Base-by-base conservation (phyloP, 2,329 filamentous ascomycete species). In the Cordyceps farinosa region DNA sequence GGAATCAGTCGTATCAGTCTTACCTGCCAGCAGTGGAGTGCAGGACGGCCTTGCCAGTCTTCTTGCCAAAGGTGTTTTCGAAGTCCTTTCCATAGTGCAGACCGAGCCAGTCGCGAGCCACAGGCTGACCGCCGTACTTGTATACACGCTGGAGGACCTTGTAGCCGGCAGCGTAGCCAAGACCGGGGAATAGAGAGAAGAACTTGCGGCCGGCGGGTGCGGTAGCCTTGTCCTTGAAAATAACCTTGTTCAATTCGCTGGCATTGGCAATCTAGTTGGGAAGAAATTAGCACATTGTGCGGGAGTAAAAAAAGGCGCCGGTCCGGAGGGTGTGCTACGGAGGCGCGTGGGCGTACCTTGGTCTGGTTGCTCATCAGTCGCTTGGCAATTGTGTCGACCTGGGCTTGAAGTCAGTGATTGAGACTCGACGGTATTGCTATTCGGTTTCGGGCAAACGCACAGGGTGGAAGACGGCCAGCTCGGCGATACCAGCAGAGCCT, bases 321-420 rank as follows among this genome's bases (percentile, higher is more conserved):
- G 30, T 62, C 42, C 10, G 32, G 22, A 22, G 32, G 10, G 30
- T 3, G 50, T 22, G 40, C n/a, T 30, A 38, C 42, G n/a, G 51
- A 51, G 78, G 22, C 22, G 22, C 70, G 76, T 90, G 85, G 80
- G 83, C 91, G 74, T 75, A 78, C 76, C 67, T 73, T 74, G 66
- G 87, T 87, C 77, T 96, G 90, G 79, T 99, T 97, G 87, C 92
- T 97, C 95, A 99, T 99, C 79, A 99, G 87, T 70, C 95, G 91
- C 84, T 99, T 99, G 67, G 95, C 94, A 72, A 96, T 97, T 57
- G 95, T 99, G 80, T 99, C 95, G 76, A 99, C 91, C 90, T 94
- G 66, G 13, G 51, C 22, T 10, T 15, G 3, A 13, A 27, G 27
- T 56, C 45, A 64, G 59, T 51, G 56, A 47, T 42, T 22, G 36